Percentiles rank a stretch among this genome's conserved stretches.
These are phyloP conservation scores for Irpex sp. DNA, from an alignment of 1,284 basidiomycete species.

Conservation along the genomic window DNA sequence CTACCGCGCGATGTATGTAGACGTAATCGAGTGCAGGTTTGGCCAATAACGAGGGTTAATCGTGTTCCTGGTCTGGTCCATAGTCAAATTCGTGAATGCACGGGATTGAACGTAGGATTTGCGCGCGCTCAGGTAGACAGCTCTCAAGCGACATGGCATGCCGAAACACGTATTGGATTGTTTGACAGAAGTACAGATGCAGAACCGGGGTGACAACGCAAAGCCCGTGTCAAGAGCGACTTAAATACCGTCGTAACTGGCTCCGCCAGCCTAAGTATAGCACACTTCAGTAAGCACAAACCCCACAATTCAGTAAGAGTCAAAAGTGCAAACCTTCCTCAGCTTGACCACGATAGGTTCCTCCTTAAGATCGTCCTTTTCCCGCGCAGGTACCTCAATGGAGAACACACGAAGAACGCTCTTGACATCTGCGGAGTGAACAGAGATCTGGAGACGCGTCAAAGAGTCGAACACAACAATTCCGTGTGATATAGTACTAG, in stretches of 20 bases:
- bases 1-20: neutral
- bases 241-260: conserved; percentile 78
- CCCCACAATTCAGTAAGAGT: neutral
- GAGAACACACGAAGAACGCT: conserved; percentile 73
- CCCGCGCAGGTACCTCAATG: conserved; percentile 81
- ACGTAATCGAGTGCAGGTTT: neutral
- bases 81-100: neutral
- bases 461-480: neutral
- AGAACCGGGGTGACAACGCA: neutral
- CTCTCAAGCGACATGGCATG: neutral
- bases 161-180: neutral
- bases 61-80: neutral
- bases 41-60: neutral
- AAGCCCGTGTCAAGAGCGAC: neutral
- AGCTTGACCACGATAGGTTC: conserved; percentile 70
- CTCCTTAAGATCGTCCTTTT: conserved; percentile 80
- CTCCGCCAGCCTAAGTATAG: conserved; percentile 63
- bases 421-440: conserved; percentile 86
- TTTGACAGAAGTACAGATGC: neutral
- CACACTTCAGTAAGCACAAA: conserved; percentile 13
- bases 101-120: no score
- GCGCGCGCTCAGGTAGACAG: no score
- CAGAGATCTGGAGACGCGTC: conserved; percentile 63
- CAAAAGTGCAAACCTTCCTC: conserved; percentile 56
- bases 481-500: neutral